phyloP scores from a whole-genome alignment of 2,329 filamentous ascomycete genomes.

The Aspergillus phoenicis region DNA sequence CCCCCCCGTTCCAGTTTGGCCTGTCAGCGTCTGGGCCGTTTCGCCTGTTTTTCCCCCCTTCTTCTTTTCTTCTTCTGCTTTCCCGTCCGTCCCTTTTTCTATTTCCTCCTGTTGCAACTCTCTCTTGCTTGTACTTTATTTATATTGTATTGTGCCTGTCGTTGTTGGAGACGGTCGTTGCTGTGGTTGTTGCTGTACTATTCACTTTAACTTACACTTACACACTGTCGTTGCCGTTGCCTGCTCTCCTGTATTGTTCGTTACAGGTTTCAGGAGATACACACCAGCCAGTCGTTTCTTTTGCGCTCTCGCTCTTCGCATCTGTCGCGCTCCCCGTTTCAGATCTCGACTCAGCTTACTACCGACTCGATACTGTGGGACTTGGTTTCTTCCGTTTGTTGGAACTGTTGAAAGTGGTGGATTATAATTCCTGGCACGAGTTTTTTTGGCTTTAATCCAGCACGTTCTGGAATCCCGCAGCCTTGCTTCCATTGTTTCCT shows the following conservation, averaged over 20 bases:
- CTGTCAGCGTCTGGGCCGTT: conserved; percentile 20
- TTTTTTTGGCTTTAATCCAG: not conserved
- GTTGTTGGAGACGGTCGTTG: conserved; percentile 3
- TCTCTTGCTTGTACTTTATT: not conserved
- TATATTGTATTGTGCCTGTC: conserved; percentile 2
- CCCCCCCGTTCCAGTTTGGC: conserved; percentile 1
- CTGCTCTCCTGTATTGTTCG: not conserved
- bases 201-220: not conserved
- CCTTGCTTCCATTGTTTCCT: not conserved
- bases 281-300: not conserved
- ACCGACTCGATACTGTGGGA: not conserved
- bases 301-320: not conserved
- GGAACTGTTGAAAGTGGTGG: not conserved
- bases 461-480: not conserved
- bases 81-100: not conserved
- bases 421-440: not conserved
- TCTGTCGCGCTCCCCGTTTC: not conserved
- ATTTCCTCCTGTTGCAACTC: not conserved
- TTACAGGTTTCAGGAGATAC: conserved; percentile 10
- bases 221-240: conserved; percentile 1
- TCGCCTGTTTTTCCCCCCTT: conserved; percentile 6
- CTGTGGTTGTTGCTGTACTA: not conserved
- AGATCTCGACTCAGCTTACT: not conserved
- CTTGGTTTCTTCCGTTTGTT: not conserved
- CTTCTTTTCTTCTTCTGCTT: conserved; percentile 4